Percentiles rank a stretch among this genome's conserved stretches.
Conservation (phyloP, 352 stramenopile species). For the Phytophthora parvispora region DNA sequence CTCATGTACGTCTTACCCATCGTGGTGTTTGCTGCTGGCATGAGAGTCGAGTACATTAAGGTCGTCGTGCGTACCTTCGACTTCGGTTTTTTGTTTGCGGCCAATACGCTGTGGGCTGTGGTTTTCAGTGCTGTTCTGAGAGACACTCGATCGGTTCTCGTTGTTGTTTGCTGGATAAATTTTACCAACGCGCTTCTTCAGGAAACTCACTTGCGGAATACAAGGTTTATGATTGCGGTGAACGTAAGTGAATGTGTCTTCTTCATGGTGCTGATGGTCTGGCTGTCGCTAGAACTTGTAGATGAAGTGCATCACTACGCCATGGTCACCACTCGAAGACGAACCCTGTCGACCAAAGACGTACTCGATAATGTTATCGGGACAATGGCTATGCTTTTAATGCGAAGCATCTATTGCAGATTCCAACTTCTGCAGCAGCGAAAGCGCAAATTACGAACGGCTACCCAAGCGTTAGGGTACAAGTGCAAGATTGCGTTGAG, state of each 20-base stretch:
- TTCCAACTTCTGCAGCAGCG: no score
- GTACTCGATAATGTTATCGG: constrained; percentile 5
- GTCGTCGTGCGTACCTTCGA: no score
- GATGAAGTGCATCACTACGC: constrained; percentile 5
- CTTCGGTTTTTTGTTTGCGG: constrained; percentile 11
- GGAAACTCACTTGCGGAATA: constrained; percentile 15
- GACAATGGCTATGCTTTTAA: no score
- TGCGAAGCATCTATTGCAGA: no score
- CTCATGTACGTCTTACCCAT: constrained; percentile 11
- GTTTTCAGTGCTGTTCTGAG: background rate
- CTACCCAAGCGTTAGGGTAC: no score
- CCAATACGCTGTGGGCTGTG: constrained; percentile 15
- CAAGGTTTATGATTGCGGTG: background rate
- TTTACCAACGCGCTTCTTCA: constrained; percentile 15
- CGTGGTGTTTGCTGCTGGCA: background rate
- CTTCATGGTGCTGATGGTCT: background rate
- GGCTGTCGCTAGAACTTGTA: background rate
- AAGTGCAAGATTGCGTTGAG: background rate
- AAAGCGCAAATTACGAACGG: no score
- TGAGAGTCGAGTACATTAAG: no score
- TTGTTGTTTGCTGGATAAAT: constrained; percentile 11
- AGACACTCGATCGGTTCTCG: constrained; percentile 8
- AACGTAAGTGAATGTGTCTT: constrained; percentile 6
- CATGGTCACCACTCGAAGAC: background rate
- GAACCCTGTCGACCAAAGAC: constrained; percentile 5